phyloP scores from a whole-genome alignment of 305 asterid genomes.

The Salvia sclarea region DNA sequence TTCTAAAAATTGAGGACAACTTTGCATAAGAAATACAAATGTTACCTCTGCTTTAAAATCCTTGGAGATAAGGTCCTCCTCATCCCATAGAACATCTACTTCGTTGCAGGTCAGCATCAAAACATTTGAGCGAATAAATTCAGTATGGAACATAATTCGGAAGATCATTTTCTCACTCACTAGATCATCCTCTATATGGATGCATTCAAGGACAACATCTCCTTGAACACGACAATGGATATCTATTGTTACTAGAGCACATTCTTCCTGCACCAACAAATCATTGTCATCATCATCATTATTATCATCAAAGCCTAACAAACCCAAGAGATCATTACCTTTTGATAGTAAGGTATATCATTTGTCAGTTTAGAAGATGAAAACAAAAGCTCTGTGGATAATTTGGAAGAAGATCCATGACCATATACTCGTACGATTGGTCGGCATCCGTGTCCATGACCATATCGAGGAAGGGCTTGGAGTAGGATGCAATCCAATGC shows the following conservation, averaged over 20 bases:
- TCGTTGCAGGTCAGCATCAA: constrained; percentile 82
- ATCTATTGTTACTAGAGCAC: constrained; percentile 76
- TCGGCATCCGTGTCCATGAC: constrained; percentile 78
- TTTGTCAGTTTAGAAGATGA: constrained; percentile 61
- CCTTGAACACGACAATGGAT: constrained; percentile 77
- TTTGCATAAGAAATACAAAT: constrained; percentile 37
- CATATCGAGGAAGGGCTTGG: constrained; percentile 64
- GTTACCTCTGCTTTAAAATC: constrained; percentile 89
- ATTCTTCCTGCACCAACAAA: constrained; percentile 78
- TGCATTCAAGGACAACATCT: constrained; percentile 93
- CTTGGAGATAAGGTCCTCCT: constrained; percentile 66
- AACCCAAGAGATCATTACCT: constrained; percentile 51
- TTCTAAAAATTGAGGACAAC: constrained; percentile 33
- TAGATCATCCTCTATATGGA: constrained; percentile 82
- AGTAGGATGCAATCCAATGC: constrained; percentile 75
- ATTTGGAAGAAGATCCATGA: constrained; percentile 77
- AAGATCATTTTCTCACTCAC: constrained; percentile 84
- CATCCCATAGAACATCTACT: constrained; percentile 88
- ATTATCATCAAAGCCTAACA: neutral
- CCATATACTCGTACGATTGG: constrained; percentile 86
- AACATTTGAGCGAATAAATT: constrained; percentile 75
- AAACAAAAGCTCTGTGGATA: constrained; percentile 84
- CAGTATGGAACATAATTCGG: constrained; percentile 92
- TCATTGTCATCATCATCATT: constrained; percentile 1
- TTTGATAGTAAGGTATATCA: constrained; percentile 51